These are phyloP conservation scores for Cinnamomum micranthum DNA, from an alignment of 164 flowering plant genomes.

Conservation along the genomic window DNA sequence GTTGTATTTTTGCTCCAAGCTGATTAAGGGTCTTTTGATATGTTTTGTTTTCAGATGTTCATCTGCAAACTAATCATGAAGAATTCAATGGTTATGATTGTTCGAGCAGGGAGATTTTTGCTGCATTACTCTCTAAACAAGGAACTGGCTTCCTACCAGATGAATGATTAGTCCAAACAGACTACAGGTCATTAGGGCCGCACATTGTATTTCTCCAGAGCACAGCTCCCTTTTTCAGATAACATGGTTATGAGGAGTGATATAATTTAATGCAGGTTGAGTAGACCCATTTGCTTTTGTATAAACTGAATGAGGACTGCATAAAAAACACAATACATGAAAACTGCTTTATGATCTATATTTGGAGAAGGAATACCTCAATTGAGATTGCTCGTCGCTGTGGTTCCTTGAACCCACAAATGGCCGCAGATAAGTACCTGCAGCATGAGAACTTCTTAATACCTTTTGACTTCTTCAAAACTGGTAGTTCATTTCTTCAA, in stretches of 20 bases:
- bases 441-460: constrained; percentile 1
- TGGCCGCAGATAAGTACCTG: constrained; percentile 65
- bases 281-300: not conserved
- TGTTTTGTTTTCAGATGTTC: not conserved
- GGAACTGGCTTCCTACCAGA: not conserved
- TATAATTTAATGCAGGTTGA: not conserved
- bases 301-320: not conserved
- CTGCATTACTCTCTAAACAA: not conserved
- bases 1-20: not conserved
- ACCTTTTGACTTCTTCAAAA: not conserved
- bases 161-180: not conserved
- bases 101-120: not conserved
- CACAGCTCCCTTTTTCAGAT: not conserved
- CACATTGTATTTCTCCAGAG: not conserved
- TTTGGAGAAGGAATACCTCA: constrained; percentile 41
- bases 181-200: not conserved
- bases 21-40: not conserved
- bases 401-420: constrained; percentile 58
- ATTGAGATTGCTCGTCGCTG: constrained; percentile 76
- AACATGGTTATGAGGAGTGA: not conserved
- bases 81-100: not conserved
- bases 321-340: no score
- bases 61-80: not conserved
- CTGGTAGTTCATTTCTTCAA: no score
- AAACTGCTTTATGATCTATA: not conserved